These are phyloP conservation scores for Chloris gayana DNA, from an alignment of 176 grass and related monocot genomes.

Conservation along the genomic window DNA sequence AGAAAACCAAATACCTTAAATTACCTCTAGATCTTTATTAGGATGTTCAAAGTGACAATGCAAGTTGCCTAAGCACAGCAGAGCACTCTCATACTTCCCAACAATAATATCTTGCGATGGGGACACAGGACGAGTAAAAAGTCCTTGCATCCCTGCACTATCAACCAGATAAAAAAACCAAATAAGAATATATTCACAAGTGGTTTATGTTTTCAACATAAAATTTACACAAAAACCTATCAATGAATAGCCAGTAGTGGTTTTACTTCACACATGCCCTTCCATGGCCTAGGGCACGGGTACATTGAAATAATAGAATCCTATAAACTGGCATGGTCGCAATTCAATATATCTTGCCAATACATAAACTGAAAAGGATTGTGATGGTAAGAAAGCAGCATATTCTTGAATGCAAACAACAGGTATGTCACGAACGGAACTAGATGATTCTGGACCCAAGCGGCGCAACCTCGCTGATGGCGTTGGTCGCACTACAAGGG, in stretches of 20 bases:
- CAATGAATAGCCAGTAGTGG: background rate
- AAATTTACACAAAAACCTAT: slow-evolving; percentile 6
- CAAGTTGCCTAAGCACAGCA: slow-evolving; percentile 90
- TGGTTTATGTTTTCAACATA: background rate
- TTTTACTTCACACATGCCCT: background rate
- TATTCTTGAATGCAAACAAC: slow-evolving; percentile 1
- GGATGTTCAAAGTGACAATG: slow-evolving; percentile 94
- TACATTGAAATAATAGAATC: background rate
- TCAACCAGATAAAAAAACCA: slow-evolving; percentile 41
- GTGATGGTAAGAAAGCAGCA: background rate
- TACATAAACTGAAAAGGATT: slow-evolving; percentile 2
- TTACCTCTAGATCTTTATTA: slow-evolving; percentile 95
- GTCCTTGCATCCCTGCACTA: slow-evolving; percentile 94
- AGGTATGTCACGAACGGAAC: background rate
- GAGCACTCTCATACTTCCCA: slow-evolving; percentile 91
- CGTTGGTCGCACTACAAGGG: no score
- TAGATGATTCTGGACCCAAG: no score
- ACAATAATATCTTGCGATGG: slow-evolving; percentile 68
- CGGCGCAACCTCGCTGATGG: no score
- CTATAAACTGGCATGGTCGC: background rate
- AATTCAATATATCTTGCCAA: slow-evolving; percentile 17
- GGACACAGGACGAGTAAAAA: slow-evolving; percentile 70
- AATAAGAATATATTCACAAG: slow-evolving; percentile 25
- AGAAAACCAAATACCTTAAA: slow-evolving; percentile 28
- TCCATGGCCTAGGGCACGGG: slow-evolving; percentile 16